A percentile compares a stretch with the other conserved stretches of the same genome.
phyloP scores from a whole-genome alignment of 495 filamentous ascomycete species.

The Xylaria palmicola region DNA sequence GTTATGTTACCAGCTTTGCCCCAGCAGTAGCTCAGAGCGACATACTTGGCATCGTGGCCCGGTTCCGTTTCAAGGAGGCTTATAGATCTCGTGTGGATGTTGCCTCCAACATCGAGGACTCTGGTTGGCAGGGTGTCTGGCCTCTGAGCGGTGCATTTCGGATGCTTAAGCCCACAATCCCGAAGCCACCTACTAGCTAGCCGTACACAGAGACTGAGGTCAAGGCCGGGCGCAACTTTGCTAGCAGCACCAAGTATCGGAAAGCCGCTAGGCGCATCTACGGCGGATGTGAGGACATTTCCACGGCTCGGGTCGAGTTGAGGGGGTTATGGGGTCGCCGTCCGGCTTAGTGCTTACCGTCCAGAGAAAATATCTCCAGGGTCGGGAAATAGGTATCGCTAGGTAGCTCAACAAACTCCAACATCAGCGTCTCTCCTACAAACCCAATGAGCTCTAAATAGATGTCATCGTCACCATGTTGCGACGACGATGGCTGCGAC shows the following conservation, averaged over 20 bases:
- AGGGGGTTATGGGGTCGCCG: not conserved
- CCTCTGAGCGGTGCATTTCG: not conserved
- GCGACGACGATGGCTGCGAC: not conserved
- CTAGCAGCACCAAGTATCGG: not conserved
- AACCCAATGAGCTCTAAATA: not conserved
- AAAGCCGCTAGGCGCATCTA: not conserved
- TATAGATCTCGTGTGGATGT: not conserved
- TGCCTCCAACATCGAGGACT: not conserved
- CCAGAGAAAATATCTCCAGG: not conserved
- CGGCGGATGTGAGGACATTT: not conserved
- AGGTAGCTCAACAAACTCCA: not conserved
- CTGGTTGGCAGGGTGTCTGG: not conserved
- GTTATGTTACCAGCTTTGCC: not conserved
- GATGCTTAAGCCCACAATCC: not conserved
- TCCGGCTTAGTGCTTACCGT: not conserved
- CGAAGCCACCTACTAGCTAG: not conserved
- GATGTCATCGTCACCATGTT: not conserved
- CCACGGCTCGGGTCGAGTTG: not conserved
- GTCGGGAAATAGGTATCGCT: not conserved
- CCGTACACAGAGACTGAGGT: not conserved
- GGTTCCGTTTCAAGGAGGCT: not conserved
- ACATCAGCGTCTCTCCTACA: not conserved
- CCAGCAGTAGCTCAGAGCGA: not conserved
- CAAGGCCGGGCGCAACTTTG: not conserved
- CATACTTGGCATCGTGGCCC: not conserved